These are phyloP conservation scores for Nitzschia inconspicua DNA, from an alignment of 108 stramenopile genomes.

Conservation along the genomic window DNA sequence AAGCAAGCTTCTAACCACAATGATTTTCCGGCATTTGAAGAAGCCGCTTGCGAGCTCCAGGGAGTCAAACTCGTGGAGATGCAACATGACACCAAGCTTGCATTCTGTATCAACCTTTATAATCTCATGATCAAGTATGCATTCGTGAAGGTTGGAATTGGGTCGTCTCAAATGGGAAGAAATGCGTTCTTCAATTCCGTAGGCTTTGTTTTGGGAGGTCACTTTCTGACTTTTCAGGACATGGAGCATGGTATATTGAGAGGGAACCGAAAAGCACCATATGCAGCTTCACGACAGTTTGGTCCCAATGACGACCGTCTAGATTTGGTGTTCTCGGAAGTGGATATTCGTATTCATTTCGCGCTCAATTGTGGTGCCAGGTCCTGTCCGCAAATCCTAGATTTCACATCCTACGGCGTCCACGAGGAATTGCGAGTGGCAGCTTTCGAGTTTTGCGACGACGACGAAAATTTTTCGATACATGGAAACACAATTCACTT, in stretches of 20 bases:
- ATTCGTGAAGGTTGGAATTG: constrained; percentile 56
- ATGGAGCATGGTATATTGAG: constrained; percentile 69
- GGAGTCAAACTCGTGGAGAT: constrained; percentile 28
- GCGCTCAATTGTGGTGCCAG: constrained; percentile 74
- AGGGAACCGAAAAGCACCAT: constrained; percentile 31
- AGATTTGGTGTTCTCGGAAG: neutral
- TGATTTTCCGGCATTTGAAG: constrained; percentile 46
- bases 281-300: constrained; percentile 6
- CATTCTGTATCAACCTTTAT: constrained; percentile 71
- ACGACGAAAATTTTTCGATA: constrained; percentile 30
- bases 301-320: constrained; percentile 2
- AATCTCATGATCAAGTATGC: constrained; percentile 78
- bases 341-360: constrained; percentile 74
- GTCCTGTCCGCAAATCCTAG: constrained; percentile 58
- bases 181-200: constrained; percentile 36
- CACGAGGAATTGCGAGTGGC: constrained; percentile 50
- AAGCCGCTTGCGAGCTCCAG: constrained; percentile 59
- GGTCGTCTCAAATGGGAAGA: constrained; percentile 18
- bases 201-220: constrained; percentile 38
- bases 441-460: constrained; percentile 45
- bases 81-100: constrained; percentile 26
- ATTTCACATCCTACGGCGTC: constrained; percentile 34
- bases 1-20: constrained; percentile 14
- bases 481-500: constrained; percentile 21
- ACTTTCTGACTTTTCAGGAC: constrained; percentile 47